phyloP scores from a whole-genome alignment of 75 land plant genomes.

The Sequoia sempervirens region DNA sequence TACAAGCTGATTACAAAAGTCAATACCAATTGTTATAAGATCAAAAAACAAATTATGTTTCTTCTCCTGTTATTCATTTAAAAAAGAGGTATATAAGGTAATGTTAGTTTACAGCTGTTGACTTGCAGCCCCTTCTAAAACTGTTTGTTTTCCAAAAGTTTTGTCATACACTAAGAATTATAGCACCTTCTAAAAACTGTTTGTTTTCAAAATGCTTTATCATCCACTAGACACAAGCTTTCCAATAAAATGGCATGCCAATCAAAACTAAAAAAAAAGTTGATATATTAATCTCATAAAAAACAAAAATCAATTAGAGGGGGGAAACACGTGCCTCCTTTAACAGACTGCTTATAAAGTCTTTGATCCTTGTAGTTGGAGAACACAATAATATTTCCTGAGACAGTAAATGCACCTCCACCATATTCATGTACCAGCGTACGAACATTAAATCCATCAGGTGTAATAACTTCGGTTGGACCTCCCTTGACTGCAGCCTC shows the following conservation, averaged over 20 bases:
- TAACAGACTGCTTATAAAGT: slow-evolving; percentile 64
- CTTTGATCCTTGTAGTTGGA: slow-evolving; percentile 87
- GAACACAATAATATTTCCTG: slow-evolving; percentile 48
- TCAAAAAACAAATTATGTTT: neutral
- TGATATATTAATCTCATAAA: neutral
- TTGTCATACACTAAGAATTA: neutral
- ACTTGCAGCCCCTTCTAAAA: neutral
- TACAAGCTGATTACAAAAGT: neutral
- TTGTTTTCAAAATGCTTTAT: too few relatives aligned
- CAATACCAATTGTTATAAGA: neutral
- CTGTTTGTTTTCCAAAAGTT: neutral
- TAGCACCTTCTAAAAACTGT: too few relatives aligned
- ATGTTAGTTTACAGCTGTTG: neutral
- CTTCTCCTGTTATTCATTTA: neutral
- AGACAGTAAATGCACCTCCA: slow-evolving; percentile 75
- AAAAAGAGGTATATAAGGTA: neutral
- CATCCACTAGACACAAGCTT: neutral
- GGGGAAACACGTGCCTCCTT: slow-evolving; percentile 13
- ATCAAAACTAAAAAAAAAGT: neutral
- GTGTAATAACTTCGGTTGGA: slow-evolving; percentile 51
- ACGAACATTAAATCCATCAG: slow-evolving; percentile 63
- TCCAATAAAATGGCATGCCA: neutral
- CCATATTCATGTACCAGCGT: slow-evolving; percentile 88
- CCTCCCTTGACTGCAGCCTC: slow-evolving; percentile 31
- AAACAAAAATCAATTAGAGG: neutral